Base-by-base conservation (phyloP, 148 eudicot species). In the Agrostemma githago region DNA sequence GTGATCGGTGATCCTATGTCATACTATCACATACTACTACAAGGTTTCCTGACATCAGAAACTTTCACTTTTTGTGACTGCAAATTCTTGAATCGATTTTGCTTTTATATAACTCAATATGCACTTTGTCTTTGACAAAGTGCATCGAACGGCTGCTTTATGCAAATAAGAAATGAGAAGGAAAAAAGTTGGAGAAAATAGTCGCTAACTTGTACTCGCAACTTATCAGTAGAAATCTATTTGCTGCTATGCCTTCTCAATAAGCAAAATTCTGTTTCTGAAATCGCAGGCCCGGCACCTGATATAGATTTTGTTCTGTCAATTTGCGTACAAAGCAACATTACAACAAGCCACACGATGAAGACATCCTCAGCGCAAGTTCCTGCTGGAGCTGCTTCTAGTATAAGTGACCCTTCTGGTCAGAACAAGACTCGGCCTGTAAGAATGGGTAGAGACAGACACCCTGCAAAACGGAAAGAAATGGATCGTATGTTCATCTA, bases 261-360 rank as follows among this genome's bases (percentile, higher is more conserved):
- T 2, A 51, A 9, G 39, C 40, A 15, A 37, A 64, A 62, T 41
- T 61, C 37, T 64, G 5, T 37, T 46, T 66, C 41, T 40, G 5
- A 51, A 72, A 62, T 88, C 72, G 67, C 83, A 94, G 99, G 99
- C 81, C 99, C 97, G 42, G 79, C 82, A 5, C 97, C 99, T 14
- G 97, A 92, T 79, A 89, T 87, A 69, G 97, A 95, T 88, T 89
- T 90, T 83, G 97, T 95, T 53, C 58, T 95, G 72, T 90, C 96
- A 66, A 82, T 92, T 72, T 95, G 93, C 71, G 76, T 95, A 80
- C 99, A 92, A 86, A 90, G 97, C 86, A 95, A 86, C 78, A 84
- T 88, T 74, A 77, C 86, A 12, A 56, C 80, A 26, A 81, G 62
- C 51, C 89, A 87, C 62, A 63, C 76, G 74, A 82, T 78, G 43